A percentile compares a stretch with the other conserved stretches of the same genome.
Evolutionary conservation across 169 alveolate genomes (phyloP).

Genomic region (Plasmodium sp.): DNA sequence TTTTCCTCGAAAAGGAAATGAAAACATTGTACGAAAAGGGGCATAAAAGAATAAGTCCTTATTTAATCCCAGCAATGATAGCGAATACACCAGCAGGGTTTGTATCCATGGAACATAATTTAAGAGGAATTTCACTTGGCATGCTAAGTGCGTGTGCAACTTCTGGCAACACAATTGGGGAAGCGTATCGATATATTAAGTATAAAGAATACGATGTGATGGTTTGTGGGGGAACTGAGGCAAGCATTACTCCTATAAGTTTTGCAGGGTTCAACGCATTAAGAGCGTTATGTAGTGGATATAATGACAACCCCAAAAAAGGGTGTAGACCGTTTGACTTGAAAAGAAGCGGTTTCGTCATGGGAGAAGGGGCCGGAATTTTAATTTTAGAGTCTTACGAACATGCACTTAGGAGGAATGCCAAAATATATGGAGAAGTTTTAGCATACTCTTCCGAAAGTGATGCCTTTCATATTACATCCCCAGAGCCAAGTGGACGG

Average conservation of each 20-base stretch:
- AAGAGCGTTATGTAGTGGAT: slow-evolving; percentile 86
- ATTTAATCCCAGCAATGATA: slow-evolving; percentile 84
- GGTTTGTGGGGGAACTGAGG: slow-evolving; percentile 91
- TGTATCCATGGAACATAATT: slow-evolving; percentile 80
- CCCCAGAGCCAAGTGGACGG: slow-evolving; percentile 82
- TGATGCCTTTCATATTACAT: slow-evolving; percentile 84
- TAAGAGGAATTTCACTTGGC: slow-evolving; percentile 81
- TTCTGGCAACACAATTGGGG: slow-evolving; percentile 88
- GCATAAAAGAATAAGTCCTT: slow-evolving; percentile 79
- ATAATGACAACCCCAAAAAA: slow-evolving; percentile 84
- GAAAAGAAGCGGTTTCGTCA: slow-evolving; percentile 91
- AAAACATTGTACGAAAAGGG: slow-evolving; percentile 69
- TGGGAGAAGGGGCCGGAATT: slow-evolving; percentile 93
- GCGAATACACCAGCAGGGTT: slow-evolving; percentile 83
- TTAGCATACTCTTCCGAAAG: slow-evolving; percentile 84
- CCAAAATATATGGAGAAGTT: slow-evolving; percentile 89
- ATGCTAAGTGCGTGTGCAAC: slow-evolving; percentile 89
- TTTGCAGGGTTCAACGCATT: slow-evolving; percentile 85
- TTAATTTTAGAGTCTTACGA: slow-evolving; percentile 88
- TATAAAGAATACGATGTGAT: slow-evolving; percentile 86
- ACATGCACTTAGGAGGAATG: slow-evolving; percentile 90
- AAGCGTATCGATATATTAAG: slow-evolving; percentile 83
- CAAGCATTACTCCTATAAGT: slow-evolving; percentile 85
- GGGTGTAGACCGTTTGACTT: slow-evolving; percentile 91
- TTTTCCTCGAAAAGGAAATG: slow-evolving; percentile 77